Evolutionary conservation across 352 stramenopile species (phyloP).

Genomic region (Phytophthora niederhauseri): DNA sequence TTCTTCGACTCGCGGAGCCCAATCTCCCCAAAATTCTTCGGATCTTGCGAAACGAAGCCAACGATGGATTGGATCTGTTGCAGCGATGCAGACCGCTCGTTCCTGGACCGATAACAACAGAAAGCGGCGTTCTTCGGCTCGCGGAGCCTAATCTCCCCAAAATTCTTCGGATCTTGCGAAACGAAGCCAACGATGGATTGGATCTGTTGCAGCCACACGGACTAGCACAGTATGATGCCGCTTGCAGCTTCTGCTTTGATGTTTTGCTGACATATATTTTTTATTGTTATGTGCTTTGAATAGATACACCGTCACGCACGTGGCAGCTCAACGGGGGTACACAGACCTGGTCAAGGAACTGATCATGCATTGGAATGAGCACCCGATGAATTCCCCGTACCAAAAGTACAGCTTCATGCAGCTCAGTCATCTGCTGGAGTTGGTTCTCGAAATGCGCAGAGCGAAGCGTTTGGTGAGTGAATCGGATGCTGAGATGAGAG

Average conservation of each 20-base stretch:
- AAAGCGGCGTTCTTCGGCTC: slow-evolving; percentile 69
- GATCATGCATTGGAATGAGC: slow-evolving; percentile 59
- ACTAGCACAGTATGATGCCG: slow-evolving; percentile 51
- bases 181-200: slow-evolving; percentile 57
- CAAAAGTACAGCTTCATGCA: slow-evolving; percentile 70
- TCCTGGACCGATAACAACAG: slow-evolving; percentile 52
- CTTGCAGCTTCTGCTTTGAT: not conserved
- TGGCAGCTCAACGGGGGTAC: slow-evolving; percentile 75
- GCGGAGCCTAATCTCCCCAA: slow-evolving; percentile 68
- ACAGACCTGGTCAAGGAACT: slow-evolving; percentile 63
- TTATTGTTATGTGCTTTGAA: not conserved
- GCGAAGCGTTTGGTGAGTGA: slow-evolving; percentile 65
- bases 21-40: slow-evolving; percentile 69
- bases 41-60: slow-evolving; percentile 63
- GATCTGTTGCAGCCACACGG: slow-evolving; percentile 73
- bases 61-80: slow-evolving; percentile 61
- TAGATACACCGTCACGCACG: slow-evolving; percentile 63
- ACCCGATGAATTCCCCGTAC: slow-evolving; percentile 66
- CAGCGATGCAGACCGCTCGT: slow-evolving; percentile 68
- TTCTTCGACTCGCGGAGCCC: slow-evolving; percentile 64
- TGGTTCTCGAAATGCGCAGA: slow-evolving; percentile 56
- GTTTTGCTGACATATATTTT: not conserved
- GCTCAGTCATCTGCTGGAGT: slow-evolving; percentile 50
- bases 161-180: slow-evolving; percentile 63
- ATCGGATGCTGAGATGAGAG: slow-evolving; percentile 57